Conservation (phyloP, 106 monocot genomes). For the Platanthera zijinensis region DNA sequence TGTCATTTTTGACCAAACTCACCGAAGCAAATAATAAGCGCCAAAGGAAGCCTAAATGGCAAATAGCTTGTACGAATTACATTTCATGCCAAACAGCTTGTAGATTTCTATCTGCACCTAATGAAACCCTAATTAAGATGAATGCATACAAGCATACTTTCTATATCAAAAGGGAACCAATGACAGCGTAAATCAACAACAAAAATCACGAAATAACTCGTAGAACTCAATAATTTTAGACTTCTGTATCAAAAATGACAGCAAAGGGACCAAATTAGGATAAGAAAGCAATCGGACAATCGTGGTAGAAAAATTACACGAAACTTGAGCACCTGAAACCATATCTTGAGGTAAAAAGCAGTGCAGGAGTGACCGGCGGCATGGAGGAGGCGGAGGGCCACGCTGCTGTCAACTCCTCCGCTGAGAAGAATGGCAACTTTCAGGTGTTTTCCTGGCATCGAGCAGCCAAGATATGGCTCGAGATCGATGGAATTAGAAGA, state of each 20-base stretch:
- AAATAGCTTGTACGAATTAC: no score
- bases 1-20: no score
- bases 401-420: constrained; percentile 97
- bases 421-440: constrained; percentile 85
- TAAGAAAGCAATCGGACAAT: neutral
- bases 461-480: constrained; percentile 60
- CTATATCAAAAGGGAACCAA: neutral
- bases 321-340: constrained; percentile 76
- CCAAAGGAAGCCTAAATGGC: no score
- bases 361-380: constrained; percentile 90
- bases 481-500: constrained; percentile 17
- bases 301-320: neutral
- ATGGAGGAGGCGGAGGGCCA: constrained; percentile 86
- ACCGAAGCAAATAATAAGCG: no score
- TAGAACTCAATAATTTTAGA: neutral
- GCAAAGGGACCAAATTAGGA: neutral
- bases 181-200: neutral
- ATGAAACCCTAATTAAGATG: neutral
- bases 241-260: neutral
- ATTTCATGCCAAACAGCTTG: neutral
- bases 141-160: neutral
- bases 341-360: constrained; percentile 96
- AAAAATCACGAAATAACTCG: neutral
- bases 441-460: constrained; percentile 50
- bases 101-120: neutral